Evolutionary conservation across 148 eudicot species (phyloP).

Genomic region (Drosera capensis): DNA sequence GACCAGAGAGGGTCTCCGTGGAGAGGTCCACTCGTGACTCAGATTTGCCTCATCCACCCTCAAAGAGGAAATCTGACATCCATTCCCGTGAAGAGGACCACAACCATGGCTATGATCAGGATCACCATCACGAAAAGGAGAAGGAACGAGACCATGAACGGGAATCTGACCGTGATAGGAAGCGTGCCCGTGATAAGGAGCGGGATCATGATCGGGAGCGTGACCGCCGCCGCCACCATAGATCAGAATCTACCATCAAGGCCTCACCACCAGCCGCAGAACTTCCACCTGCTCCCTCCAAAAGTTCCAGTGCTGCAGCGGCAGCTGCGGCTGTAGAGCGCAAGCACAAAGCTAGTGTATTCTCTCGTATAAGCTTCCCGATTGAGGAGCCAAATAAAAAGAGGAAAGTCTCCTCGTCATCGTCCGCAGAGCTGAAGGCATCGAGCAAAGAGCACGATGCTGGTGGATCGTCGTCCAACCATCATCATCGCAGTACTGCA

Average conservation of each 20-base stretch:
- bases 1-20: background rate
- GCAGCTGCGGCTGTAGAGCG: slow-evolving; percentile 17
- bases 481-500: background rate
- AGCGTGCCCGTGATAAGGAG: slow-evolving; percentile 11
- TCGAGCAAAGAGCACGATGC: slow-evolving; percentile 5
- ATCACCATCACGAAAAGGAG: background rate
- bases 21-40: slow-evolving; percentile 23
- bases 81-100: slow-evolving; percentile 8
- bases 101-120: slow-evolving; percentile 7
- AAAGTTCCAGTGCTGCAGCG: slow-evolving; percentile 2
- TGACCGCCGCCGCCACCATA: slow-evolving; percentile 12
- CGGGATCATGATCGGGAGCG: slow-evolving; percentile 2
- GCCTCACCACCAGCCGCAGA: slow-evolving; percentile 8
- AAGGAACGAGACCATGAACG: background rate
- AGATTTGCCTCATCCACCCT: slow-evolving; percentile 29
- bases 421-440: slow-evolving; percentile 4
- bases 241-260: slow-evolving; percentile 19
- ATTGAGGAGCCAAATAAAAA: slow-evolving; percentile 33
- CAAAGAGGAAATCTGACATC: slow-evolving; percentile 32
- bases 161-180: slow-evolving; percentile 6
- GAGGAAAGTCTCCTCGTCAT: slow-evolving; percentile 21
- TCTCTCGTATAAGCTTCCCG: slow-evolving; percentile 64
- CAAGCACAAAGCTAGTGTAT: slow-evolving; percentile 55
- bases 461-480: background rate
- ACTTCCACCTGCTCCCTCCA: slow-evolving; percentile 3